Evolutionary conservation across 1,139 yeast genomes (phyloP), one percentile per base, ranked within the genome.

Genomic region (Saccharomyces hybrid): DNA sequence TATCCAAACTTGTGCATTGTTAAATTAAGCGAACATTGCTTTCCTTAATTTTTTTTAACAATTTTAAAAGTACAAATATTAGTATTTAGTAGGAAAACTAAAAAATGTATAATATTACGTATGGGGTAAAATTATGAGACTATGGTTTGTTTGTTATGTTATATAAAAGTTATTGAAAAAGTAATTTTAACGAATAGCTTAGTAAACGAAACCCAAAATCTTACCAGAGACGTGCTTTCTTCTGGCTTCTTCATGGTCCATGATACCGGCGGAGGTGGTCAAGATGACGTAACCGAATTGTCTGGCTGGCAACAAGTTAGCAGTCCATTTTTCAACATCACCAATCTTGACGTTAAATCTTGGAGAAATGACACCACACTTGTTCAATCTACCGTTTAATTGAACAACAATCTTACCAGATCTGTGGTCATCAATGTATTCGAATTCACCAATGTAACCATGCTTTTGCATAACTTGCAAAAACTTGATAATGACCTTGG

Each of bases 191-290:
- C 44, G 5, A 38, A 20, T 38, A 38, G 44, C 44, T 74, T 85
- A 89, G 82, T 91, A 91, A 64, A 91, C 97, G 77, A 88, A 91
- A 72, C 98, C 98, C 73, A 91, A 84, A 73, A 91, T 86, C 81
- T 91, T 91, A 77, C 98, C 98, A 69, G 97, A 89, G 69, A 91
- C 98, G 78, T 93, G 98, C 88, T 93, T 93, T 86, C 98, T 88
- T 85, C 97, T 90, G 70, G 99, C 99, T 82, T 93, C 99, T 82
- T 93, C 99, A 81, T 93, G 99, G 82, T 93, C 98, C 97, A 93
- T 90, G 70, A 93, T 93, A 79, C 99, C 99, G 70, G 98, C 97
- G 70, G 99, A 93, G 69, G 99, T 93, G 76, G 99, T 91, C 74
- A 91, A 84, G 76, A 91, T 87, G 73, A 91, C 91, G 80, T 80